A percentile compares a stretch with the other conserved stretches of the same genome.
These are phyloP conservation scores for Forsythia suspensa DNA, from an alignment of 257 asterid genomes.

Conservation along the genomic window DNA sequence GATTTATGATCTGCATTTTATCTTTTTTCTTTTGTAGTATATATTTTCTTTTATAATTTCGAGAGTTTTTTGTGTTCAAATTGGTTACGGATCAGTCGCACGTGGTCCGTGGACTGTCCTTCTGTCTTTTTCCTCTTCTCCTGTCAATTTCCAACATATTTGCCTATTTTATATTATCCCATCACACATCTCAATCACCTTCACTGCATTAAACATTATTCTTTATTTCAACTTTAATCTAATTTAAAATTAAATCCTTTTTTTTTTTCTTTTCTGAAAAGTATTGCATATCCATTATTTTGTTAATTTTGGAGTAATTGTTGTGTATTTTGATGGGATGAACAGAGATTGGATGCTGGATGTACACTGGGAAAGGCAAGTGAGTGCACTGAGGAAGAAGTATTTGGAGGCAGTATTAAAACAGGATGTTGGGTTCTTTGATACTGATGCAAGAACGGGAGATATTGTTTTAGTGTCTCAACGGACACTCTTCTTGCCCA, in stretches of 20 bases:
- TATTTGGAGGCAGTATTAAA: constrained; percentile 92
- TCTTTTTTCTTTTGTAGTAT: background rate
- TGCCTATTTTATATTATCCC: constrained; percentile 45
- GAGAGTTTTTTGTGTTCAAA: background rate
- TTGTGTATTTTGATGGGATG: no score
- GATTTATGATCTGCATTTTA: constrained; percentile 32
- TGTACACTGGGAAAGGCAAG: constrained; percentile 98
- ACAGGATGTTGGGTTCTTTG: constrained; percentile 99
- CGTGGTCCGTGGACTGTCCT: constrained; percentile 94
- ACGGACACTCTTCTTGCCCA: constrained; percentile 97
- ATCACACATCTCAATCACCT: constrained; percentile 63
- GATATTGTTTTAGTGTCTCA: constrained; percentile 94
- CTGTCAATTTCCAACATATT: constrained; percentile 49
- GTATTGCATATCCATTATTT: background rate
- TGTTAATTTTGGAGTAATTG: constrained; percentile 2
- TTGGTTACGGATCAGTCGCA: constrained; percentile 55
- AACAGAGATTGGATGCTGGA: constrained; percentile 97
- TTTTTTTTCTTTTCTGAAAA: background rate
- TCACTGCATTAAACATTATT: constrained; percentile 27
- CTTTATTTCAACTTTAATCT: constrained; percentile 14
- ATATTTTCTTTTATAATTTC: background rate
- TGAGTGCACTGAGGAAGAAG: constrained; percentile 79
- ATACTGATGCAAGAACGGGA: constrained; percentile 97
- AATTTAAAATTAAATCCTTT: background rate
- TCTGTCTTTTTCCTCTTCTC: constrained; percentile 67